A percentile compares a stretch with the other conserved stretches of the same genome.
These are phyloP conservation scores for Adenanthera pavonina DNA, from an alignment of 306 rosid genomes.

Conservation along the genomic window DNA sequence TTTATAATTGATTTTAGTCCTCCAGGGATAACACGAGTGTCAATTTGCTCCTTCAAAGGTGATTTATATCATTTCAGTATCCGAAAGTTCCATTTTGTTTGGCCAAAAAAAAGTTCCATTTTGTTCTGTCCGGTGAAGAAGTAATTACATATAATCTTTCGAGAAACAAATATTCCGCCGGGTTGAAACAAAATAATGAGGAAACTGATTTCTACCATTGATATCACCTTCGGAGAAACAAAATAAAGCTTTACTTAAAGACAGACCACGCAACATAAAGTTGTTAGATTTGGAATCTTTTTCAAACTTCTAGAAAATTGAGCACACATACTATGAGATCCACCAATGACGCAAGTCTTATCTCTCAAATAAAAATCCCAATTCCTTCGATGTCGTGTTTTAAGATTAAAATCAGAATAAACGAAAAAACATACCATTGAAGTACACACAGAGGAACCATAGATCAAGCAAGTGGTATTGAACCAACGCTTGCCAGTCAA, in stretches of 20 bases:
- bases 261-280: not conserved
- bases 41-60: too few species aligned
- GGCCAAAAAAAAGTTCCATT: not conserved
- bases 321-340: too few species aligned
- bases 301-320: not conserved
- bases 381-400: not conserved
- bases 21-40: not conserved
- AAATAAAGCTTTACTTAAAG: too few species aligned
- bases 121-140: too few species aligned
- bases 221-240: too few species aligned
- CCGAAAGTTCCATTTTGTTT: too few species aligned
- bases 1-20: not conserved
- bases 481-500: conserved; percentile 66
- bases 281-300: not conserved
- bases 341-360: too few species aligned
- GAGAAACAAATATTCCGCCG: not conserved
- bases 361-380: not conserved
- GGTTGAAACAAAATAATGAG: not conserved
- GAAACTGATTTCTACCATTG: too few species aligned
- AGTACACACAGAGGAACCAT: conserved; percentile 64
- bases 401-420: not conserved
- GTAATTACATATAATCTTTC: not conserved
- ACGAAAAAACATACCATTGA: conserved; percentile 57
- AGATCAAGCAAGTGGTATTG: conserved; percentile 78
- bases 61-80: too few species aligned